Base-by-base conservation (phyloP, 1,139 yeast genomes). In the Saccharomyces hybrid region DNA sequence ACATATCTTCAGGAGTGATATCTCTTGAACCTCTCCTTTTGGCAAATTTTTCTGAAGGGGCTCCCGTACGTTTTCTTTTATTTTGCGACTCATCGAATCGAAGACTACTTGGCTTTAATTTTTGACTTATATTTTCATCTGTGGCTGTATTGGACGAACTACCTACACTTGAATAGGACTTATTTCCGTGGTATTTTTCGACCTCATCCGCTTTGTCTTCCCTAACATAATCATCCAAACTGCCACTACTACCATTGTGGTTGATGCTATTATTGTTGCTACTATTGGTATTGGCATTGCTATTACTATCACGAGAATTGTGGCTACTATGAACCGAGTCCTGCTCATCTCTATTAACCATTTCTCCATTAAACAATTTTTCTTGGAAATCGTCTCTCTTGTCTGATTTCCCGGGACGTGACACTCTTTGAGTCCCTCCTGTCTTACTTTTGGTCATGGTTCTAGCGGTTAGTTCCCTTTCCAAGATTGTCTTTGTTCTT, bases 1-100 rank as follows among this genome's bases (percentile, higher is more conserved):
- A 85, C 84, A 90, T 85, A 65, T 90, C 97, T 52, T 86, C 82
- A 1, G 97, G 97, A 34, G 84, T 84, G 9, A 87, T 74, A 46
- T 84, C 84, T 24, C 76, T 74, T 19, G 77, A 72, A 28, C 80
- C 56, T 38, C 71, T 60, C 48, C 71, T 62, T 12, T 64, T 62
- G 1, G 58, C 64, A 54, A 67, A 66, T 14, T 60, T 65, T 55
- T 64, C 68, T 4, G 52, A 49, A 4, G 53, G 55, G 6, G 19
- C 7, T 24, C 46, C 11, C 14, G 32, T 14, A 2, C 26, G 21
- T 38, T 32, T 49, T 51, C 8, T 44, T 47, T 7, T 41, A 38
- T 11, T 34, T 50, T 19, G 49, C 52, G 47, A 24, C 29, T 29
- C 52, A 47, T 14, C 49, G 41, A 47, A 34, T 31, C 47, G 51